Evolutionary conservation across 2,329 filamentous ascomycete species (phyloP), one percentile per base, ranked within the genome.

Genomic region (Cercospora canescens): DNA sequence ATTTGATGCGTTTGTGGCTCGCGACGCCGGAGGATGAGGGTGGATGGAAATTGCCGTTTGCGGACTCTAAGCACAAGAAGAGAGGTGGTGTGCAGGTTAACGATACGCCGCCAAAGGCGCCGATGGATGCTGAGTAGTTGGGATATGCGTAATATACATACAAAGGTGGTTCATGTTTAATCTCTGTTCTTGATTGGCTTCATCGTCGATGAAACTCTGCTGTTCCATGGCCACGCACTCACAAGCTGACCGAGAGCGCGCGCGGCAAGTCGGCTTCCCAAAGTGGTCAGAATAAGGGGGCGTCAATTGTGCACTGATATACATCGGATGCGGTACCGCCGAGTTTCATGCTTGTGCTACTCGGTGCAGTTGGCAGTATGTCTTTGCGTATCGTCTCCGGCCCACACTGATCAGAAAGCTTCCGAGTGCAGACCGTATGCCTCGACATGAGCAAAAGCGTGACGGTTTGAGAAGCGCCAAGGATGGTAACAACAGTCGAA

Each of bases 1-100:
- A 96, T 75, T 80, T 96, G 28, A 90, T 96, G 84, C 84, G 93
- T 54, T 80, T 96, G 70, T 97, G 93, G 93, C 81, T 97, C 63
- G 89, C 91, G 11, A 93, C 91, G 2, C 92, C 93, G 0, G 90
- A 94, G 80, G 83, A 79, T 24, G 93, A 96, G 78, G 93, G 92
- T 2, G 93, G 93, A 0, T 96, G 93, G 93, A 88, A 86, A 60
- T 79, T 96, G 78, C 93, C 93, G 1, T 94, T 94, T 80, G 89
- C 88, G 72, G 93, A 96, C 78, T 90, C 87, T 63, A 82, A 86
- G 63, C 90, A 95, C 84, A 92, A 91, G 86, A 96, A 96, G 86
- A 85, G 93, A 18, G 92, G 92, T 7, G 93, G 93, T 0, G 92
- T 96, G 70, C 93, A 96, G 81, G 93, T 97, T 2, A 87, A 96